These are phyloP conservation scores for Schwanniomyces vanrijiae DNA, from an alignment of 805 yeast species.

Conservation along the genomic window DNA sequence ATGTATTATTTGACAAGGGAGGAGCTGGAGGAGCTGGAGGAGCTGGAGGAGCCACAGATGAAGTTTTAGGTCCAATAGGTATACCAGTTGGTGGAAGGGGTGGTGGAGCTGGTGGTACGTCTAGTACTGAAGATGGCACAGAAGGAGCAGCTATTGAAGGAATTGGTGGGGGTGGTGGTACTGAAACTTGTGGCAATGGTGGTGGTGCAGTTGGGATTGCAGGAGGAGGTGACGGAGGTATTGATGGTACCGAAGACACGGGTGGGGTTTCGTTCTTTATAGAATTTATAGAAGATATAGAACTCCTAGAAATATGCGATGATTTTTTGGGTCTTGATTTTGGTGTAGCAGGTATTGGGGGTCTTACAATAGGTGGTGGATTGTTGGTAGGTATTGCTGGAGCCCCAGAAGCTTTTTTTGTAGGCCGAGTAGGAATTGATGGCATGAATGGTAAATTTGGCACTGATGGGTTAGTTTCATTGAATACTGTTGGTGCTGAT, in stretches of 20 bases:
- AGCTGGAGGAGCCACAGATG: slow-evolving; percentile 15
- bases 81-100: slow-evolving; percentile 9
- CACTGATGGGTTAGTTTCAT: not conserved
- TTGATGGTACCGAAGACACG: not conserved
- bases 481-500: slow-evolving; percentile 15
- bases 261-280: not conserved
- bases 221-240: slow-evolving; percentile 8
- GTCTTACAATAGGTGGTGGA: slow-evolving; percentile 9
- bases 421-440: slow-evolving; percentile 9
- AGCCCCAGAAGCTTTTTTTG: slow-evolving; percentile 1
- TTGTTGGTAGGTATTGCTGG: slow-evolving; percentile 10
- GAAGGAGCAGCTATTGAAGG: slow-evolving; percentile 9
- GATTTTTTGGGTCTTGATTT: slow-evolving; percentile 19
- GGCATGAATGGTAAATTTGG: slow-evolving; percentile 15
- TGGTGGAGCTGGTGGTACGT: slow-evolving; percentile 8
- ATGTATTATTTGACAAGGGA: slow-evolving; percentile 11
- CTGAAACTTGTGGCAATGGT: slow-evolving; percentile 10
- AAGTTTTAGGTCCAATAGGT: slow-evolving; percentile 18
- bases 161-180: slow-evolving; percentile 10
- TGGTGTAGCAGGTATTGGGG: slow-evolving; percentile 26
- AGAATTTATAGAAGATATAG: not conserved
- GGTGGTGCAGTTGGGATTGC: slow-evolving; percentile 17
- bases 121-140: slow-evolving; percentile 16
- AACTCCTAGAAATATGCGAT: slow-evolving; percentile 1
- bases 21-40: slow-evolving; percentile 14